These are phyloP conservation scores for Penicillium sp. DNA, from an alignment of 2,329 filamentous ascomycete species.

Conservation along the genomic window DNA sequence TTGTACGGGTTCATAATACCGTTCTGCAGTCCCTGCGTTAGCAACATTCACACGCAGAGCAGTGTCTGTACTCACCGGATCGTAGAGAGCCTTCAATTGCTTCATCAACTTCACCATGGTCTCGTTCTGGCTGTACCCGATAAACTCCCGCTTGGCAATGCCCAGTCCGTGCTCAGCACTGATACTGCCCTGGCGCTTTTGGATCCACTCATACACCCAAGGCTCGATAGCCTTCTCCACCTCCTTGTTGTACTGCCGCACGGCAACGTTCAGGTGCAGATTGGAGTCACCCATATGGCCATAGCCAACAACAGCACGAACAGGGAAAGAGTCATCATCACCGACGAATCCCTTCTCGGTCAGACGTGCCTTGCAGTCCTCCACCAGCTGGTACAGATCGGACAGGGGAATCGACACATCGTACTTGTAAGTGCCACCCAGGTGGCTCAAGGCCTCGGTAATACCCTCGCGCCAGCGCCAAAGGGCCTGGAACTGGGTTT, in stretches of 20 bases:
- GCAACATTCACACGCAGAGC: background rate
- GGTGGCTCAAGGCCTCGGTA: slow-evolving; percentile 82
- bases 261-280: slow-evolving; percentile 86
- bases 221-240: slow-evolving; percentile 89
- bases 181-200: slow-evolving; percentile 83
- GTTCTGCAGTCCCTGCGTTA: slow-evolving; percentile 58
- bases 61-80: slow-evolving; percentile 67
- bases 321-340: slow-evolving; percentile 71
- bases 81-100: slow-evolving; percentile 89
- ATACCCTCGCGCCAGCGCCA: slow-evolving; percentile 96
- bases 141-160: slow-evolving; percentile 91
- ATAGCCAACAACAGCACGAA: slow-evolving; percentile 89
- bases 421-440: slow-evolving; percentile 97
- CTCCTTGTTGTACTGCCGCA: slow-evolving; percentile 76
- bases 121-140: slow-evolving; percentile 86
- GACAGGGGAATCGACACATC: slow-evolving; percentile 89
- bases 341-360: slow-evolving; percentile 72
- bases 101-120: slow-evolving; percentile 90
- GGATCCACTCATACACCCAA: slow-evolving; percentile 97
- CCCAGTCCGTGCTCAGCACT: slow-evolving; percentile 95
- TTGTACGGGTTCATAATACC: slow-evolving; percentile 99
- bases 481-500: slow-evolving; percentile 79
- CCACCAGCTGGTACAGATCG: slow-evolving; percentile 84
- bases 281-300: slow-evolving; percentile 98
- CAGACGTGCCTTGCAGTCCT: slow-evolving; percentile 74